Base-by-base conservation (phyloP, 257 asterid species). In the Solanum neorickii region DNA sequence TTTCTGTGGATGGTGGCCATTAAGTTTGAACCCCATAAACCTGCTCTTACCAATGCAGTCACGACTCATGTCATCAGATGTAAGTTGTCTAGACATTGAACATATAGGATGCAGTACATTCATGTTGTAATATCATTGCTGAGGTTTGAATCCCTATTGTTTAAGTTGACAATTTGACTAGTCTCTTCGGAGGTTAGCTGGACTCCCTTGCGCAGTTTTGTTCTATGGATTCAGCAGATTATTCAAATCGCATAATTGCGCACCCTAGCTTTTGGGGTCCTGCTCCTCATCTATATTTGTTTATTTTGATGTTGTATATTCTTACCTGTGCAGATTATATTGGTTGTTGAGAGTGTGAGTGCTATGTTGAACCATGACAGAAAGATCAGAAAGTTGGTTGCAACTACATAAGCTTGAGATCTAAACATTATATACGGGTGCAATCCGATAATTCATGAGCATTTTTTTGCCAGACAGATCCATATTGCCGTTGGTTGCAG, bases 281-380 rank as follows among this genome's bases (percentile, higher is more conserved):
- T 78, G 42, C 68, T 29, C 68, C 66, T 46, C 85, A 47, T 80
- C 44, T 29, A 3, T 47, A 18, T 80, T 29, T 47, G 9, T 29
- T 47, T 80, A 18, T 80, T 78, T n/a, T 87, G 56, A 39, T 41
- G 13, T 21, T 9, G 80, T 59, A 35, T 72, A 59, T 52, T 52
- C 25, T 33, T 84, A 82, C 83, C 20, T 76, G 39, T 86, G 93
- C 94, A 97, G 99, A 89, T 95, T 76, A 68, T 95, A 82, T 91
- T 97, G 93, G 94, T 95, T 68, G 98, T 97, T 86, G 98, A 97
- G 97, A 95, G 98, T 60, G 96, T 94, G 65, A 93, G 93, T 85
- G 89, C 98, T 44, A 97, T 96, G 96, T 98, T 95, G 75, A 93
- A 95, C 89, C 93, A 93, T 39, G 99, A 95, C 86, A 91, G 99